Evolutionary conservation across 441 rosid genomes (phyloP), one percentile per base, ranked within the genome.

Genomic region (Eruca vesicaria): DNA sequence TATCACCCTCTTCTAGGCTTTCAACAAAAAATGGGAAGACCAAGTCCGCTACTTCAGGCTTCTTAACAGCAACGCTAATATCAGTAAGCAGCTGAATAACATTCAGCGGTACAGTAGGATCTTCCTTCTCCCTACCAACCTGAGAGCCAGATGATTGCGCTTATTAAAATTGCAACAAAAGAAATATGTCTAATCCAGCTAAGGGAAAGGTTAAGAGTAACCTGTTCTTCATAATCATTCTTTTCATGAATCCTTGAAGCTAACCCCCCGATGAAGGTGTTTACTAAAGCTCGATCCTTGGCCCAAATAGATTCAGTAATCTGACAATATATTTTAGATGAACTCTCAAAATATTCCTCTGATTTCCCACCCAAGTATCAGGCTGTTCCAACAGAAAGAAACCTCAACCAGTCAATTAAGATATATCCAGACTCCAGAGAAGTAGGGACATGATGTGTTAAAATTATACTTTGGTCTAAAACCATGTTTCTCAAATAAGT

Each of bases 1-100:
- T 97, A 82, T 93, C 99, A 56, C 99, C 98, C 94, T 93, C 99
- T 86, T 96, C 99, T 78, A 96, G 84, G 78, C 85, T 92, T 89
- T 96, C 99, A 80, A 96, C 84, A 84, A 90, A 96, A 79, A 92
- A 96, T 7, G 99, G 98, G 82, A 96, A 83, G 77, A 96, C 89
- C 98, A 93, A 90, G 88, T 96, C 98, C 36, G 95, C 96, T 78
- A 92, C 93, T 80, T 92, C 98, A 65, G 97, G 85, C 86, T 90
- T 96, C 82, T 85, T 84, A 77, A 94, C 93, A 73, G 92, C 87
- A 70, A 90, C 97, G 79, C 89, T 92, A 77, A 96, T 73, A 88
- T 96, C 98, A 84, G 99, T 96, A 56, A 96, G 88, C 82, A 96
- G 81, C 56, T 89, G 86, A 77, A 96, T 96, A 56, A 90, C 75